Evolutionary conservation across 345 rosid genomes (phyloP), one percentile per base, ranked within the genome.

Genomic region (Rhizophora mangle): DNA sequence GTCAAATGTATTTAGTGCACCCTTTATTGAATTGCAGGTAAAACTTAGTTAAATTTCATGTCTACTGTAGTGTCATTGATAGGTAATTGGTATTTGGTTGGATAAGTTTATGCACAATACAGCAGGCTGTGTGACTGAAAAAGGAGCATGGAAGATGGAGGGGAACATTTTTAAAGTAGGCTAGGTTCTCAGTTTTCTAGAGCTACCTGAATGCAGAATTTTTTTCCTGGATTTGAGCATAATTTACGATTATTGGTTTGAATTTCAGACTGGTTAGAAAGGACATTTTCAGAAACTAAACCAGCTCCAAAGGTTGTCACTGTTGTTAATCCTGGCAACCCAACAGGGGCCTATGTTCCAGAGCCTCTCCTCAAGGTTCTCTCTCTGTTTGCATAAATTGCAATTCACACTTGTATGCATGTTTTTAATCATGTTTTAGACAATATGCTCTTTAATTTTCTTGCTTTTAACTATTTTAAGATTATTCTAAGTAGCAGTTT

Each of bases 311-410:
- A 92, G 85, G 87, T 95, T 67, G 99, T 95, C 43, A 90, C 85
- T 60, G 88, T 95, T 73, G 98, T 92, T 65, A 95, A 95, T 76
- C 99, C 97, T 30, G 99, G 98, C 59, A 95, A 95, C 78, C 99
- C 98, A 31, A 80, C 89, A 15, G 99, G 98, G 56, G 89, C 98
- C 71, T 90, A 87, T 78, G 83, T 95, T 77, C 98, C 97, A 1
- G 92, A 88, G 72, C 81, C 84, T 36, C 91, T 88, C 46, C 99
- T 95, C 76, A 83, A 86, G 96, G 96, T 90, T 71, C 57, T 68
- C 61, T 60, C 74, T 32, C 64, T 46, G 59, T 56, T 47, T 39
- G 26, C 49, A 43, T 43, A 19, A 43, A 43, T 61, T 59, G n/a
- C 37, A 4, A 37, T 34, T 34, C 37, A 34, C 46, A 19, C 47